These are phyloP conservation scores for Adansonia grandidieri DNA, from an alignment of 441 rosid genomes.

Conservation along the genomic window DNA sequence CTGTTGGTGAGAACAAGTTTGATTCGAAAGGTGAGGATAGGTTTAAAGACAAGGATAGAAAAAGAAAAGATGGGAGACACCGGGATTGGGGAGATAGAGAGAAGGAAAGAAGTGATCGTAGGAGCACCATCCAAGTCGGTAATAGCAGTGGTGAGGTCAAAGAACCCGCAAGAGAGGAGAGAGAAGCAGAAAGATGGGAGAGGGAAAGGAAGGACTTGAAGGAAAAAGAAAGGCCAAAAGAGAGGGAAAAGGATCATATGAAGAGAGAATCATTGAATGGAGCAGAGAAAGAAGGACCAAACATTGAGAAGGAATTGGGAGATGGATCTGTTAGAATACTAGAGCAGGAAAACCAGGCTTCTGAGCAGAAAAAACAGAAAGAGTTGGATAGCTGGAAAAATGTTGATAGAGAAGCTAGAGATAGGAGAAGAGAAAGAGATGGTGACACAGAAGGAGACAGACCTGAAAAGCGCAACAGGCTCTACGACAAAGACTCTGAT, in stretches of 20 bases:
- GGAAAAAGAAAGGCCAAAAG: constrained; percentile 82
- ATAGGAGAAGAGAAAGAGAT: constrained; percentile 87
- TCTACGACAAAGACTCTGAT: constrained; percentile 78
- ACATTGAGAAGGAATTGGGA: constrained; percentile 67
- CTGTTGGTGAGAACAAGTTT: constrained; percentile 83
- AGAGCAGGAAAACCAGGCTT: constrained; percentile 60
- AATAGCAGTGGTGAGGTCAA: constrained; percentile 61
- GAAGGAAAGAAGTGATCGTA: constrained; percentile 84
- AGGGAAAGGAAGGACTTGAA: constrained; percentile 85
- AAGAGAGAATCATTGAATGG: constrained; percentile 73
- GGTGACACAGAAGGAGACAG: constrained; percentile 74
- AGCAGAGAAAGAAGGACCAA: constrained; percentile 64
- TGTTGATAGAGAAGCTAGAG: constrained; percentile 75
- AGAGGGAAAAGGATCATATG: constrained; percentile 76
- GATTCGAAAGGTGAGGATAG: constrained; percentile 82
- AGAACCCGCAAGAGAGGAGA: constrained; percentile 77
- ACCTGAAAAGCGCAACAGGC: constrained; percentile 74
- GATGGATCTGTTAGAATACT: constrained; percentile 63
- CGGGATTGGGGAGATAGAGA: constrained; percentile 94
- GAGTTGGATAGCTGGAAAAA: constrained; percentile 72
- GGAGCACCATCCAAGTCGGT: constrained; percentile 59
- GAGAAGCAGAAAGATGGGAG: constrained; percentile 86
- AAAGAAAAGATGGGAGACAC: constrained; percentile 80
- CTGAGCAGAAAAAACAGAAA: constrained; percentile 73
- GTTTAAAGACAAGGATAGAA: constrained; percentile 88